Conservation (phyloP, 192 early-diverging fungal genomes). For the Mortierella claussenii region DNA sequence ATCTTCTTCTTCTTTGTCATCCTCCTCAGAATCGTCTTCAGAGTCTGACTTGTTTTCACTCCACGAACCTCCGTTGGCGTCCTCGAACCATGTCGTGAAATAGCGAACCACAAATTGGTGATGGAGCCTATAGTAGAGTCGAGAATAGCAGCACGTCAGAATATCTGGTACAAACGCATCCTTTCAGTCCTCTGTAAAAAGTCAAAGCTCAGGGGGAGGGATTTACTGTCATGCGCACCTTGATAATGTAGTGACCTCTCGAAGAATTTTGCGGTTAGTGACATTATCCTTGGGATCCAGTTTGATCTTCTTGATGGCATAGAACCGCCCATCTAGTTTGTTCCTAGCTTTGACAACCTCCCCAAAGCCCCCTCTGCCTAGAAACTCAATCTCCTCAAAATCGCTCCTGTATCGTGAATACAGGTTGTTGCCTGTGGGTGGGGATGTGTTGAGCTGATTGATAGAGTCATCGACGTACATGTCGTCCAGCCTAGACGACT, state of each 20-base stretch:
- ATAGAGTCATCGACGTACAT: constrained; percentile 49
- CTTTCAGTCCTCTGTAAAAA: too few species aligned
- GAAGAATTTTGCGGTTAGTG: constrained; percentile 82
- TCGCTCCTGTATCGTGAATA: constrained; percentile 77
- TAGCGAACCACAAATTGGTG: constrained; percentile 91
- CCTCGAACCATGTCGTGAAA: constrained; percentile 94
- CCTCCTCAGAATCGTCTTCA: constrained; percentile 51
- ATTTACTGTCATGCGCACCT: constrained; percentile 37
- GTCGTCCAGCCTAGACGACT: constrained; percentile 38
- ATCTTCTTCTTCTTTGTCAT: constrained; percentile 24
- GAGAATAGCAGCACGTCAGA: neutral
- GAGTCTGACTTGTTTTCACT: constrained; percentile 25
- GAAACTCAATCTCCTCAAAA: constrained; percentile 82
- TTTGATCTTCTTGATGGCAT: constrained; percentile 93
- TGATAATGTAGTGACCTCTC: constrained; percentile 92
- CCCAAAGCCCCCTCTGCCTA: constrained; percentile 91
- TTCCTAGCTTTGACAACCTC: constrained; percentile 94
- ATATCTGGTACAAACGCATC: too few species aligned
- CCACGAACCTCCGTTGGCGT: constrained; percentile 42
- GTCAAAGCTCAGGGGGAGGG: neutral
- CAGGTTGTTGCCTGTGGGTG: constrained; percentile 28
- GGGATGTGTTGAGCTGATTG: constrained; percentile 47
- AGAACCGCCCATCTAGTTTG: constrained; percentile 81
- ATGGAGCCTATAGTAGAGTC: constrained; percentile 63
- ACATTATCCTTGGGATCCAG: constrained; percentile 83